phyloP scores from a whole-genome alignment of 78 protist species.

The Dictyostelium intermedium region DNA sequence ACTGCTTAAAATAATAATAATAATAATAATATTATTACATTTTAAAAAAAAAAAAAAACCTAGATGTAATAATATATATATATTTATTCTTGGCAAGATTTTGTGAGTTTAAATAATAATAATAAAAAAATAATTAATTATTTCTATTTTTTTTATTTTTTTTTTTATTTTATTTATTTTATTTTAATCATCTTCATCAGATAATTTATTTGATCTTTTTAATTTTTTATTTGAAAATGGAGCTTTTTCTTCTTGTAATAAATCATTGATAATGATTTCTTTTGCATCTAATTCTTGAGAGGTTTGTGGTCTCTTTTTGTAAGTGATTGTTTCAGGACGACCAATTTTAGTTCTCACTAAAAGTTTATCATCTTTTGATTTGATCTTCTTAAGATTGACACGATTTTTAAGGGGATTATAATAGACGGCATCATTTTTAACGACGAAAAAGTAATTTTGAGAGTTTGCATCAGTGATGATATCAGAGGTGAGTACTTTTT shows the following conservation, averaged over 20 bases:
- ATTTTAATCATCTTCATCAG: neutral
- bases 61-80: neutral
- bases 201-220: neutral
- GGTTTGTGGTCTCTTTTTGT: conserved; percentile 29
- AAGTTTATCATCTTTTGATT: conserved; percentile 63
- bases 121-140: neutral
- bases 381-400: conserved; percentile 42
- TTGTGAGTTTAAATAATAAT: neutral
- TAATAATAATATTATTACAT: neutral
- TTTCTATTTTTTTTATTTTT: neutral
- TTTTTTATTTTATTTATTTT: neutral
- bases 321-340: conserved; percentile 49
- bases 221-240: conserved; percentile 17
- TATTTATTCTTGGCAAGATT: neutral
- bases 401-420: conserved; percentile 29
- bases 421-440: conserved; percentile 37
- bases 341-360: conserved; percentile 32
- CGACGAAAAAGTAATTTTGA: conserved; percentile 53
- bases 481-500: conserved; percentile 49
- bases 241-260: conserved; percentile 51
- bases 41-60: neutral
- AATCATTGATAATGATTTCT: neutral
- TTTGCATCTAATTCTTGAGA: neutral
- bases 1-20: neutral
- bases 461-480: neutral